These are phyloP conservation scores for Diplogelasinospora grovesii DNA, from an alignment of 495 filamentous ascomycete genomes.

Conservation along the genomic window DNA sequence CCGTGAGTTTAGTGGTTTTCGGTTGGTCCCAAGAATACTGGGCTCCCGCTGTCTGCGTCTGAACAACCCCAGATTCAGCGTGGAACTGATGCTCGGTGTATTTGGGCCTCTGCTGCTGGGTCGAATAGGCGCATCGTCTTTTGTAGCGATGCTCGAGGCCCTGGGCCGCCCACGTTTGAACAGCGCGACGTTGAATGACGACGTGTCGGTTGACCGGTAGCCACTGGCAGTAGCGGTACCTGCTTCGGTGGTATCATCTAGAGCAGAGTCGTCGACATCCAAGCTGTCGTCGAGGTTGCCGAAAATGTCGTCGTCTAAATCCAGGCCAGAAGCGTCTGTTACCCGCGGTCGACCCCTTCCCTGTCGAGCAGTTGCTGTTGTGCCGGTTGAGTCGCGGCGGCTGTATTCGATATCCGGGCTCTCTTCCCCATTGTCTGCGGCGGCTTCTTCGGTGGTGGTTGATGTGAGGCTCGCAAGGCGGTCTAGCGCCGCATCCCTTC, in stretches of 20 bases:
- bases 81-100: slow-evolving; percentile 38
- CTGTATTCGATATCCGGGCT: slow-evolving; percentile 23
- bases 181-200: slow-evolving; percentile 33
- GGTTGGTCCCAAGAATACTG: slow-evolving; percentile 39
- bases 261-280: slow-evolving; percentile 16
- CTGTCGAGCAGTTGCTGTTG: slow-evolving; percentile 8
- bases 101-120: slow-evolving; percentile 42
- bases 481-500: slow-evolving; percentile 34
- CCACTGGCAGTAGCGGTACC: too few relatives aligned
- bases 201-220: slow-evolving; percentile 38
- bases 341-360: slow-evolving; percentile 13
- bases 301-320: slow-evolving; percentile 41
- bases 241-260: slow-evolving; percentile 25
- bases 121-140: slow-evolving; percentile 38
- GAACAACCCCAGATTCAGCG: slow-evolving; percentile 41
- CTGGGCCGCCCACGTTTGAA: slow-evolving; percentile 41
- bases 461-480: slow-evolving; percentile 34
- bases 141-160: slow-evolving; percentile 38
- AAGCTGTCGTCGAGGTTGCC: slow-evolving; percentile 40
- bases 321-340: slow-evolving; percentile 37
- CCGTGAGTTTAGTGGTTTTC: too few relatives aligned
- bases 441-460: slow-evolving; percentile 16
- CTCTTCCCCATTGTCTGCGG: slow-evolving; percentile 1
- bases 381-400: slow-evolving; percentile 22
- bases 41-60: slow-evolving; percentile 39